Percentiles rank a stretch among this genome's conserved stretches.
These are phyloP conservation scores for Beauveria asiatica DNA, from an alignment of 2,329 filamentous ascomycete species.

Conservation along the genomic window DNA sequence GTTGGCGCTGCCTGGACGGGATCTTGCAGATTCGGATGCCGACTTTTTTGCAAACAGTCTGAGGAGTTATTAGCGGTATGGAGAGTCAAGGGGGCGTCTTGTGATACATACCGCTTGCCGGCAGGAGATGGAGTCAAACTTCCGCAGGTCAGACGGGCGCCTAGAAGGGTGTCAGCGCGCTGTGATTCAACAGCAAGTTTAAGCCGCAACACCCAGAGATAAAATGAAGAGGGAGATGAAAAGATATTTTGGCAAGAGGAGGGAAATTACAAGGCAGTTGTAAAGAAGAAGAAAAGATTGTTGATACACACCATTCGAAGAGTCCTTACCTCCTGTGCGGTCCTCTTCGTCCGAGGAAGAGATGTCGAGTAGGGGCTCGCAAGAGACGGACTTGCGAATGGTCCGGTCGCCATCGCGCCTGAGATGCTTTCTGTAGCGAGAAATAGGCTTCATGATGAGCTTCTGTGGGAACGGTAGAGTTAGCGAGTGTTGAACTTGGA, in stretches of 20 bases:
- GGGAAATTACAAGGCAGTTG: background rate
- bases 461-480: background rate
- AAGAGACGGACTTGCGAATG: conserved; percentile 13
- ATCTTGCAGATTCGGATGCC: conserved; percentile 7
- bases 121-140: conserved; percentile 12
- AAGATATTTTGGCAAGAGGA: background rate
- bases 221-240: too few species aligned
- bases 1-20: conserved; percentile 6
- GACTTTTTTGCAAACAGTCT: conserved; percentile 6
- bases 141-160: conserved; percentile 7
- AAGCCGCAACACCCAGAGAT: background rate
- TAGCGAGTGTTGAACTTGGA: background rate
- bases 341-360: conserved; percentile 13
- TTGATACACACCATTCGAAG: background rate
- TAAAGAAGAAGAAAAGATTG: background rate
- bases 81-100: background rate
- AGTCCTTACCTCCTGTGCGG: conserved; percentile 10
- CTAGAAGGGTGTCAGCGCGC: background rate
- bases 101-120: conserved; percentile 5
- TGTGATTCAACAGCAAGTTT: background rate
- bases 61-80: background rate
- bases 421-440: background rate
- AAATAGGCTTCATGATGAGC: background rate
- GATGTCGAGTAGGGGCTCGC: conserved; percentile 9
- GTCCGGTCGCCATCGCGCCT: conserved; percentile 6